Percentiles rank a stretch among this genome's conserved stretches.
Evolutionary conservation across 2,329 filamentous ascomycete species (phyloP).

Genomic region (Fusarium palustre): DNA sequence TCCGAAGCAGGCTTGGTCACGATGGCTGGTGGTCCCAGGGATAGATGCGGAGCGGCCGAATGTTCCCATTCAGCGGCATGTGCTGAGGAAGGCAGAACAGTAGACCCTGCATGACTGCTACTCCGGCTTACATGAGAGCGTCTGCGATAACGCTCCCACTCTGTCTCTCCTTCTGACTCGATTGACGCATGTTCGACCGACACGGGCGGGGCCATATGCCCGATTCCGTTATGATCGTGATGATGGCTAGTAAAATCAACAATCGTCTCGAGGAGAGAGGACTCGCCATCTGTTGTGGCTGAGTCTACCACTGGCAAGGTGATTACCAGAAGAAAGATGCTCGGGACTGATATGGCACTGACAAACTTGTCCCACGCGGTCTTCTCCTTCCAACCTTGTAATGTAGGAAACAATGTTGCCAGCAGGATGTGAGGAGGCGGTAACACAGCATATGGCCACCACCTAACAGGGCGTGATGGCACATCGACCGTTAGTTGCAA

Average conservation of each 20-base stretch:
- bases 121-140: constrained; percentile 53
- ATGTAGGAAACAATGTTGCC: constrained; percentile 85
- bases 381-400: constrained; percentile 85
- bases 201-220: constrained; percentile 51
- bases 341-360: constrained; percentile 86
- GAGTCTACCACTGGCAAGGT: constrained; percentile 92
- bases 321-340: constrained; percentile 88
- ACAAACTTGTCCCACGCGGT: constrained; percentile 85
- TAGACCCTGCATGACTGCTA: constrained; percentile 41
- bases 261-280: constrained; percentile 43
- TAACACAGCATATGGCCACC: constrained; percentile 84
- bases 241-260: constrained; percentile 49
- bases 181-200: constrained; percentile 52
- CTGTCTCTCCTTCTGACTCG: constrained; percentile 62
- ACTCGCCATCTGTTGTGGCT: constrained; percentile 62
- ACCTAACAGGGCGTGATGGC: constrained; percentile 65
- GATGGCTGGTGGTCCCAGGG: constrained; percentile 42
- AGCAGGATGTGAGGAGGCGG: constrained; percentile 78
- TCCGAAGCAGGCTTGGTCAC: constrained; percentile 51
- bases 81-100: constrained; percentile 32
- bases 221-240: constrained; percentile 50
- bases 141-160: constrained; percentile 70
- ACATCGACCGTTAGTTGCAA: constrained; percentile 55
- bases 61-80: constrained; percentile 41
- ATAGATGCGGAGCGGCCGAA: constrained; percentile 29